phyloP scores from a whole-genome alignment of 1,284 basidiomycete genomes.

The Cutaneotrichosporon dermatis region DNA sequence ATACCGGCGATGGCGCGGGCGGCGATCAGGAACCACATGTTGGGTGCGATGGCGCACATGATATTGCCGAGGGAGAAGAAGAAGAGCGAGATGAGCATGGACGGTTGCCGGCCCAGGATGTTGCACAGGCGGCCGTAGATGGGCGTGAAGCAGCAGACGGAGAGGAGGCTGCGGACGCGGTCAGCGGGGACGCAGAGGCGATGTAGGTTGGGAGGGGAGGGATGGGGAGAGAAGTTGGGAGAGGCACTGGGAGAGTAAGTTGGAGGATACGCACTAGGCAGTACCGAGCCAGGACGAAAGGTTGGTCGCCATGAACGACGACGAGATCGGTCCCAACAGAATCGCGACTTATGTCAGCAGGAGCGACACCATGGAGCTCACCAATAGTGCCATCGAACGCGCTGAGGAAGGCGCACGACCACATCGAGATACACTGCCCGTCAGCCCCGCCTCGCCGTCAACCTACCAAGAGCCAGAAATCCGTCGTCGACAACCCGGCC shows the following conservation, averaged over 20 bases:
- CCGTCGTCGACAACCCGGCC: constrained; percentile 27
- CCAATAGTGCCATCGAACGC: constrained; percentile 65
- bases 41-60: constrained; percentile 73
- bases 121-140: constrained; percentile 82
- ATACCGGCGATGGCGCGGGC: constrained; percentile 80
- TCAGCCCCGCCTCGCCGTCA: not conserved
- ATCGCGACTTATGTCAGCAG: constrained; percentile 49
- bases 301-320: constrained; percentile 44
- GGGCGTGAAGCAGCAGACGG: constrained; percentile 82
- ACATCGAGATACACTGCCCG: constrained; percentile 29
- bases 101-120: constrained; percentile 77
- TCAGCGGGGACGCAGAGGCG: too few relatives aligned
- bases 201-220: too few relatives aligned
- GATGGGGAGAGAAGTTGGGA: too few relatives aligned
- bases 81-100: constrained; percentile 62
- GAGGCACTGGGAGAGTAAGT: too few relatives aligned
- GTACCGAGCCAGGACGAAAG: constrained; percentile 82
- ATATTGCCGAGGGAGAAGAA: constrained; percentile 79
- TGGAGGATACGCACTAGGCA: constrained; percentile 47
- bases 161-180: constrained; percentile 61
- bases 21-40: constrained; percentile 74
- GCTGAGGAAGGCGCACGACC: constrained; percentile 57
- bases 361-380: not conserved
- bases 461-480: constrained; percentile 32
- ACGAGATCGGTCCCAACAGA: constrained; percentile 54